Evolutionary conservation across 2,329 filamentous ascomycete genomes (phyloP).

Genomic region (Aspergillus nomiae): DNA sequence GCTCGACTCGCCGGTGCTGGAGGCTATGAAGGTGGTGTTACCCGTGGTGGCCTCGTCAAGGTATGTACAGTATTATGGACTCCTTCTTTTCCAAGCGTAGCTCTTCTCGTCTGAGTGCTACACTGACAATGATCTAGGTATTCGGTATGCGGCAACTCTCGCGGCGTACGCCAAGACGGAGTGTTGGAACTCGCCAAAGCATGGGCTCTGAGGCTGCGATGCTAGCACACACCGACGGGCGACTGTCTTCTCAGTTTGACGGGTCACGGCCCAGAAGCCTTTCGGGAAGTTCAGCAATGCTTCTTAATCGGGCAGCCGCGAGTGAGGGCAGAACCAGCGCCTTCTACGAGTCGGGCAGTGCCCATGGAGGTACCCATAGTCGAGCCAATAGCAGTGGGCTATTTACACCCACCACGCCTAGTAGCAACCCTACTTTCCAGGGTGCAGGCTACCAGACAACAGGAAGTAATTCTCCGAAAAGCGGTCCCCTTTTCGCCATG

Average conservation of each 20-base stretch:
- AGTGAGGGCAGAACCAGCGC: constrained; percentile 52
- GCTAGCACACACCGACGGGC: constrained; percentile 67
- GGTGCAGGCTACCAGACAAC: constrained; percentile 56
- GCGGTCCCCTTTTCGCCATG: constrained; percentile 47
- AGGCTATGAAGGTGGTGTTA: constrained; percentile 68
- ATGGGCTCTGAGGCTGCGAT: constrained; percentile 82
- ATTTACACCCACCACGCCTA: constrained; percentile 72
- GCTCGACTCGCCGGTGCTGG: constrained; percentile 82
- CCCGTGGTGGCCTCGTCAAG: constrained; percentile 81
- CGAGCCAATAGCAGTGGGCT: constrained; percentile 62
- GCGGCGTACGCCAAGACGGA: constrained; percentile 66
- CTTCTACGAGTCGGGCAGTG: constrained; percentile 56
- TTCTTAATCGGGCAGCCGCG: constrained; percentile 55
- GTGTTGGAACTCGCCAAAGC: constrained; percentile 71
- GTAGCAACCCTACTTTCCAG: constrained; percentile 62
- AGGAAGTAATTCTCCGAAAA: constrained; percentile 45
- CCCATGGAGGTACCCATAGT: constrained; percentile 51
- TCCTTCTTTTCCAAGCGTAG: constrained; percentile 1
- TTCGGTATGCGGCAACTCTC: constrained; percentile 90
- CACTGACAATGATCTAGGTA: constrained; percentile 47
- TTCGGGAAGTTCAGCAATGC: constrained; percentile 63
- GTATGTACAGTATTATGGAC: constrained; percentile 35
- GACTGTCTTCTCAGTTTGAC: constrained; percentile 60
- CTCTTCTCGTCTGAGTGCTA: not conserved
- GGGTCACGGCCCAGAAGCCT: constrained; percentile 59